phyloP scores from a whole-genome alignment of 805 yeast genomes.

The Yarrowia keelungensis region DNA sequence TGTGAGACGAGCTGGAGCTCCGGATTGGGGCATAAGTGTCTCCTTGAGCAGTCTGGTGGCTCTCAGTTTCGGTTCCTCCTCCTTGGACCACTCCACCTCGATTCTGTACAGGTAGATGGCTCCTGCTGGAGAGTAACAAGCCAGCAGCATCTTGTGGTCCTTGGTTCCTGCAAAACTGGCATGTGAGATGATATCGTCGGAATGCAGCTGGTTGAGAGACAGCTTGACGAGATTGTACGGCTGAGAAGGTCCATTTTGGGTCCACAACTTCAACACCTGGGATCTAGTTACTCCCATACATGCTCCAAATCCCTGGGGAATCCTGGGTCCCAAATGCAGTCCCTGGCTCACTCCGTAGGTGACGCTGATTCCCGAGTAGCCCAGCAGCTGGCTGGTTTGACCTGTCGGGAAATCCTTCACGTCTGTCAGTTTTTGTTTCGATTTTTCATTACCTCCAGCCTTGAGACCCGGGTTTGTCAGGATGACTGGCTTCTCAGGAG shows the following conservation, averaged over 20 bases:
- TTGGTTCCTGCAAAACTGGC: constrained; percentile 46
- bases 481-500: constrained; percentile 70
- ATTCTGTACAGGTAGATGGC: constrained; percentile 46
- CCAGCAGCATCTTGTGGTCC: constrained; percentile 47
- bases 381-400: constrained; percentile 61
- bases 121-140: constrained; percentile 44
- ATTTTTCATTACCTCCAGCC: constrained; percentile 31
- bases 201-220: constrained; percentile 43
- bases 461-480: constrained; percentile 64
- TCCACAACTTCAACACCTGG: constrained; percentile 26
- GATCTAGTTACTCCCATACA: constrained; percentile 31
- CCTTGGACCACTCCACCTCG: constrained; percentile 46
- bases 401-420: constrained; percentile 50
- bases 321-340: constrained; percentile 57
- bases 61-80: constrained; percentile 24
- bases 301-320: constrained; percentile 41
- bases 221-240: constrained; percentile 43
- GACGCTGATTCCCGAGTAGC: constrained; percentile 70
- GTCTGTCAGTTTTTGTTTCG: constrained; percentile 14
- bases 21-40: constrained; percentile 33
- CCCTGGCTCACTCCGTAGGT: constrained; percentile 67
- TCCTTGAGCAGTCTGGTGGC: constrained; percentile 36
- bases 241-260: constrained; percentile 19
- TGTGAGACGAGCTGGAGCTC: constrained; percentile 24
- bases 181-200: constrained; percentile 44